These are phyloP conservation scores for Boletellus deceptivus DNA, from an alignment of 1,284 basidiomycete genomes.

Conservation along the genomic window DNA sequence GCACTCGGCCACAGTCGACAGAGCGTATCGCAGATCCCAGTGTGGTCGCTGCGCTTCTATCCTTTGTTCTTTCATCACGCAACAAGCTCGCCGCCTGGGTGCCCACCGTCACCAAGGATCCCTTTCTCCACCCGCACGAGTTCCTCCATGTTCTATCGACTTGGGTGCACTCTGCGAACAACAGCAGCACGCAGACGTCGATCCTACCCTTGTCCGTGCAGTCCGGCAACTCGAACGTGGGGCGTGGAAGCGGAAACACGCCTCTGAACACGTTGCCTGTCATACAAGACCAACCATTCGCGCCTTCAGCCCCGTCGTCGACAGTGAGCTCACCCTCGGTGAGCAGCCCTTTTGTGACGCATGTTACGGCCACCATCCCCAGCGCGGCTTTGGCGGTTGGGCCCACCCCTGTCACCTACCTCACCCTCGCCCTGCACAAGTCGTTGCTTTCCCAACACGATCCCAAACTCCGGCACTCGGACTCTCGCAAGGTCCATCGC, in stretches of 20 bases:
- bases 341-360: constrained; percentile 5
- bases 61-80: constrained; percentile 60
- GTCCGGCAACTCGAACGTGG: constrained; percentile 14
- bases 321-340: constrained; percentile 9
- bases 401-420: constrained; percentile 24
- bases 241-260: constrained; percentile 9
- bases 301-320: constrained; percentile 1
- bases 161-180: constrained; percentile 25
- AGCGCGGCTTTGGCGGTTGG: background rate
- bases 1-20: constrained; percentile 47
- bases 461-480: constrained; percentile 47
- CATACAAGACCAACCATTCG: constrained; percentile 9
- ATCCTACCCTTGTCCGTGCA: constrained; percentile 3
- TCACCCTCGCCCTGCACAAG: constrained; percentile 50
- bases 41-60: constrained; percentile 65
- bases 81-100: constrained; percentile 54
- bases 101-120: constrained; percentile 66
- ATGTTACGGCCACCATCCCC: background rate
- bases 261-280: constrained; percentile 16
- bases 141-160: constrained; percentile 46
- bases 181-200: constrained; percentile 11
- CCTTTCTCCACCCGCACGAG: constrained; percentile 63
- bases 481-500: constrained; percentile 60
- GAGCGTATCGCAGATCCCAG: constrained; percentile 71
- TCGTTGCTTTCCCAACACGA: constrained; percentile 53